Base-by-base conservation (phyloP, 2,329 filamentous ascomycete species). In the Calonectria ilicicola region DNA sequence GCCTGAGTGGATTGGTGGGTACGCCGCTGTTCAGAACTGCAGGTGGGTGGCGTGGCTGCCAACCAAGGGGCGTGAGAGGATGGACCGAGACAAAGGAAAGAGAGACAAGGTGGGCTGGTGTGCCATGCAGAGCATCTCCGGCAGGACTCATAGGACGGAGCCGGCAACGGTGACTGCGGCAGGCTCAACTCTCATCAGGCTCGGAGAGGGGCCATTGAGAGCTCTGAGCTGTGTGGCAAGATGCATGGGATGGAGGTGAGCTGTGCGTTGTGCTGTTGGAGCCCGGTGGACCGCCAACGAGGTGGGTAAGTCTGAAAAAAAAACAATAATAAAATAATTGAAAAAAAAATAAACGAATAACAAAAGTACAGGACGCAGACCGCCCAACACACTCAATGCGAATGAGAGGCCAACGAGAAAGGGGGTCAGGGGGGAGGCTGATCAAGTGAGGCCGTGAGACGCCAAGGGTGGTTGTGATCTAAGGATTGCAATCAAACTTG, bases 1-100 rank as follows among this genome's bases (percentile, higher is more conserved):
- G 53, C 53, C 53, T 40, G 67, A 49, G 66, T 68, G 66, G 56
- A 56, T 62, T 49, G 49, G 53, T 68, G 66, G 53, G 32, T 65
- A 65, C 63, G 17, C 10, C 29, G 63, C 29, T 35, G 42, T 44
- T 47, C 42, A 60, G 12, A 60, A 60, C 53, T 67, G 66, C 56
- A 53, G 42, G 66, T 68, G 66, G 66, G 56, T 68, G 42, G 66
- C 44, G 42, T 60, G 65, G 66, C 44, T 32, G 44, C 40, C 42
- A 29, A 47, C 66, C 4, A 40, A 58, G 47, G 64, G 64, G 51
- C 38, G 51, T 60, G 40, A 23, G 35, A 44, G n/a, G 29, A 38
- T 12, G n/a, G 42, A 29, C 32, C 42, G 38, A 68, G 49, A 35
- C 26, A 51, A 27, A 60, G 23, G 23, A 38, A 49, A 35, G 29